A percentile compares a stretch with the other conserved stretches of the same genome.
Evolutionary conservation across 352 stramenopile species (phyloP).

Genomic region (Pythium scleroteichum): DNA sequence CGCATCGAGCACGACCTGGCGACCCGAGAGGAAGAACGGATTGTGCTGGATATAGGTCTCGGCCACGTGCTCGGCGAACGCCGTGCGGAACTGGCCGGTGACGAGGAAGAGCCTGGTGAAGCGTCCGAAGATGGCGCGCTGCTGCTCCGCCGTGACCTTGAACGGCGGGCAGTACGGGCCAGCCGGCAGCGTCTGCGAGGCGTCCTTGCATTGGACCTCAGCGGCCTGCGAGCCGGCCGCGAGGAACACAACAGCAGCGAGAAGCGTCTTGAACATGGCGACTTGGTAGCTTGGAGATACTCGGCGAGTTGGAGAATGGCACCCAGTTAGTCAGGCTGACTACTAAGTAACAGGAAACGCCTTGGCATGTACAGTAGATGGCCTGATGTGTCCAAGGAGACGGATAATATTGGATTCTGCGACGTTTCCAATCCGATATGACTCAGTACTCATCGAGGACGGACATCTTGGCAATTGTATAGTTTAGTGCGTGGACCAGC

Average conservation of each 20-base stretch:
- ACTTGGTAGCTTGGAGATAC: neutral
- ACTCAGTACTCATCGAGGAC: no score
- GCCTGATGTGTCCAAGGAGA: no score
- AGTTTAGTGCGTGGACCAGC: no score
- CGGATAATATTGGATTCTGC: no score
- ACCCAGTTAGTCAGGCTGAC: no score
- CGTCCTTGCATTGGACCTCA: neutral
- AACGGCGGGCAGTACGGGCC: conserved; percentile 4
- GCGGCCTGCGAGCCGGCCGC: neutral
- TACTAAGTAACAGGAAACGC: no score
- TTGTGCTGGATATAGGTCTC: conserved; percentile 10
- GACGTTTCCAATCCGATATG: no score
- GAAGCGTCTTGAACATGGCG: neutral
- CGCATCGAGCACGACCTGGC: neutral
- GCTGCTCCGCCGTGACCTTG: conserved; percentile 1
- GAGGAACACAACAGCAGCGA: neutral
- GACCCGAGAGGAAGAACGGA: conserved; percentile 2
- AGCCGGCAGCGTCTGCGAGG: neutral
- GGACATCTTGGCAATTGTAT: no score
- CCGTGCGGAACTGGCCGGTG: neutral
- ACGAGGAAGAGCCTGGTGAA: neutral
- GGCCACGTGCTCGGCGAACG: neutral
- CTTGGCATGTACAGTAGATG: no score
- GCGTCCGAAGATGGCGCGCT: conserved; percentile 3
- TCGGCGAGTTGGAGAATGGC: neutral